Conservation (phyloP, 768 basidiomycete species). For the Hysterangium stoloniferum region DNA sequence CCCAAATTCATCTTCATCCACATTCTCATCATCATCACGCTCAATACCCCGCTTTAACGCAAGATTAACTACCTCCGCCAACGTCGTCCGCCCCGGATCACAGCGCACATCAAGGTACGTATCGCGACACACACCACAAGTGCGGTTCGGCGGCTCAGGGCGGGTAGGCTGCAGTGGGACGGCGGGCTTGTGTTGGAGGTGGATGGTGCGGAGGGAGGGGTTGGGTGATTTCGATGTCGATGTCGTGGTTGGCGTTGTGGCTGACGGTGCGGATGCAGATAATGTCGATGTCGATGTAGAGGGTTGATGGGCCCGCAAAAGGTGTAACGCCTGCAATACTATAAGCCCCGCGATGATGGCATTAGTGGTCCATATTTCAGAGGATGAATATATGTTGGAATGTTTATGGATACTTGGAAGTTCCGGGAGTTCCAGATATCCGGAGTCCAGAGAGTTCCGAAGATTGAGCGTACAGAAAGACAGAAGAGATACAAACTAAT, state of each 20-base stretch:
- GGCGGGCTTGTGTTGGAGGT: constrained; percentile 67
- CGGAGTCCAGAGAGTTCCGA: no score
- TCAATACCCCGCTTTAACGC: no score
- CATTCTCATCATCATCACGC: no score
- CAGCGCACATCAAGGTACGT: constrained; percentile 69
- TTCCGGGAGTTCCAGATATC: no score
- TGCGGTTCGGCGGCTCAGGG: constrained; percentile 61
- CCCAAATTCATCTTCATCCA: no score
- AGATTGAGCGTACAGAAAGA: no score
- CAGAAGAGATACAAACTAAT: no score
- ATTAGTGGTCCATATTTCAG: no score
- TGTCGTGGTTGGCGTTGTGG: neutral
- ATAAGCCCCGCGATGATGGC: constrained; percentile 94
- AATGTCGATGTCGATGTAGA: no score
- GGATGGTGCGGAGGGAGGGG: constrained; percentile 76
- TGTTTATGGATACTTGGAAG: no score
- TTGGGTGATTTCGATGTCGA: no score
- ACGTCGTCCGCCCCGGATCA: constrained; percentile 58
- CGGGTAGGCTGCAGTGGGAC: constrained; percentile 70
- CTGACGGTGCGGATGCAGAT: constrained; percentile 42
- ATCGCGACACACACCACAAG: constrained; percentile 87
- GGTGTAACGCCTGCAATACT: constrained; percentile 84
- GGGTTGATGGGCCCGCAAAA: constrained; percentile 40
- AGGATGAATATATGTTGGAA: no score
- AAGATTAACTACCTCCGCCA: constrained; percentile 66